Conservation (phyloP, 2,329 filamentous ascomycete genomes). For the Pseudopithomyces chartarum region DNA sequence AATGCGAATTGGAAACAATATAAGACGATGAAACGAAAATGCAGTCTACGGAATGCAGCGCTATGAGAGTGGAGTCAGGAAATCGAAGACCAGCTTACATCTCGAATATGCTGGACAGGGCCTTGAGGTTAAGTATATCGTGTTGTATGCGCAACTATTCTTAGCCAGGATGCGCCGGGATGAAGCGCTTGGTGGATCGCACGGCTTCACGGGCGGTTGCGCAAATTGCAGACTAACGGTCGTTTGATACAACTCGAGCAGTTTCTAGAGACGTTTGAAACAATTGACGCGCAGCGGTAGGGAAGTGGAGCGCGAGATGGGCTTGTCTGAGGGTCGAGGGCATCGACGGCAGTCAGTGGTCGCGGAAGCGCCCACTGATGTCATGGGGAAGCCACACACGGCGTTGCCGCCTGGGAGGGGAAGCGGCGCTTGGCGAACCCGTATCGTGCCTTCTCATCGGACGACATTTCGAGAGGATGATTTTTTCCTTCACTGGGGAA, state of each 20-base stretch:
- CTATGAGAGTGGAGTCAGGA: conserved; percentile 7
- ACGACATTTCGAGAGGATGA: background rate
- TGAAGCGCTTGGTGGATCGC: conserved; percentile 14
- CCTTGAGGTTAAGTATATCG: conserved; percentile 20
- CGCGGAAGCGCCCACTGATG: conserved; percentile 28
- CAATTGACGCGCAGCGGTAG: conserved; percentile 23
- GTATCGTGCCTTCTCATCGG: background rate
- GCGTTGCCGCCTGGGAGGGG: background rate
- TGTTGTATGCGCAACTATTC: conserved; percentile 22
- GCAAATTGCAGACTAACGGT: conserved; percentile 12
- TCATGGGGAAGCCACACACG: conserved; percentile 15
- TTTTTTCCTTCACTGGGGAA: too few relatives aligned
- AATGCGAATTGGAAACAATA: conserved; percentile 11
- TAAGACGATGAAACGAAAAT: conserved; percentile 4
- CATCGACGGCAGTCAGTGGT: conserved; percentile 19
- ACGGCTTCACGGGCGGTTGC: conserved; percentile 23
- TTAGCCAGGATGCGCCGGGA: conserved; percentile 23
- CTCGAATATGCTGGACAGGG: conserved; percentile 13
- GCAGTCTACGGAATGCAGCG: conserved; percentile 8
- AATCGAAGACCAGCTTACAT: conserved; percentile 44
- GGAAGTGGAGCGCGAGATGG: conserved; percentile 10
- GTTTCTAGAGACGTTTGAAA: conserved; percentile 21
- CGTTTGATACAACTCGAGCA: conserved; percentile 1
- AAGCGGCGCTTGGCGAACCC: background rate
- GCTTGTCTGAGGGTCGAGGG: conserved; percentile 24